phyloP scores from a whole-genome alignment of 345 rosid genomes.

The Aegle marmelos region DNA sequence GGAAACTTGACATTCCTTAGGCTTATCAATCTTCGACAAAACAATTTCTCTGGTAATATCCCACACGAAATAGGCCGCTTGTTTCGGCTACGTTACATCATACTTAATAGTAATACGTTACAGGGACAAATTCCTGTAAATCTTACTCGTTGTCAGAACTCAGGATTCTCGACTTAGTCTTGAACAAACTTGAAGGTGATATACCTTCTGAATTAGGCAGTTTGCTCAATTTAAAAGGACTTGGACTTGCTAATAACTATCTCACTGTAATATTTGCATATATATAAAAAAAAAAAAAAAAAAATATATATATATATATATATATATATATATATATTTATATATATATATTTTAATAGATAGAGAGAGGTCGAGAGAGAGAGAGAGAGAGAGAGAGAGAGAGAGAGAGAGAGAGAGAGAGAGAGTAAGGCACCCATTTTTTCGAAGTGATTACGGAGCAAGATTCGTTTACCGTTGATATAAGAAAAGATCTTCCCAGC shows the following conservation, averaged over 20 bases:
- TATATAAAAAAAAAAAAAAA: no score
- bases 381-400: no score
- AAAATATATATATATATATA: no score
- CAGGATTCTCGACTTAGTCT: conserved; percentile 1
- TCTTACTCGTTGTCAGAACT: conserved; percentile 24
- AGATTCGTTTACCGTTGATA: no score
- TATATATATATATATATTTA: no score
- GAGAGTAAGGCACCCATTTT: no score
- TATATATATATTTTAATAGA: no score
- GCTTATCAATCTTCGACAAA: neutral
- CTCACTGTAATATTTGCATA: no score
- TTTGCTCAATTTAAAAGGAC: conserved; percentile 11
- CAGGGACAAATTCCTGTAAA: conserved; percentile 27
- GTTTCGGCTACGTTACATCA: neutral
- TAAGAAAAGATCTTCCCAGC: no score
- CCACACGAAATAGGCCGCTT: neutral
- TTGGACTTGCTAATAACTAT: conserved; percentile 22
- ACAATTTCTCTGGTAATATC: neutral
- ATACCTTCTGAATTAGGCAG: conserved; percentile 28
- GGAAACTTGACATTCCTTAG: neutral
- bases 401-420: no score
- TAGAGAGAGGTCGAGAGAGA: no score
- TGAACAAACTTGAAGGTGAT: conserved; percentile 25
- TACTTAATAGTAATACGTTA: neutral
- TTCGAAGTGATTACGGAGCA: no score